Conservation (phyloP, 139 green algal species). For the Chlorella sp. region DNA sequence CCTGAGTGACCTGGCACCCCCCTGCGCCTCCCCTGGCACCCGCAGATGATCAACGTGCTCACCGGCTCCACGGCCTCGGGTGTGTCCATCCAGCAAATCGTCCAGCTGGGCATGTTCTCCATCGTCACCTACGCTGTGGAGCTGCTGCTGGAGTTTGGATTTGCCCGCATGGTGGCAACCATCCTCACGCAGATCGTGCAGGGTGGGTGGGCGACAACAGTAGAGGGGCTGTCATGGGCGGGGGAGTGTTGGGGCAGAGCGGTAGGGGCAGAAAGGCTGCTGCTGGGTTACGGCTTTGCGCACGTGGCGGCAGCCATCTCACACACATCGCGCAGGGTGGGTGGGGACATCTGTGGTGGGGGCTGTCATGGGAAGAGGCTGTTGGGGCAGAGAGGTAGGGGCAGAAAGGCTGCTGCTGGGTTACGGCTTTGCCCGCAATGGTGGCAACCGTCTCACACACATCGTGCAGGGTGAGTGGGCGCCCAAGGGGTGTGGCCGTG, state of each 20-base stretch:
- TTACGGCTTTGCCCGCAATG: neutral
- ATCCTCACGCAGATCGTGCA: slow-evolving; percentile 62
- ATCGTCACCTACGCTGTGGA: slow-evolving; percentile 74
- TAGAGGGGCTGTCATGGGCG: too few species aligned
- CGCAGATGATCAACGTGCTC: slow-evolving; percentile 40
- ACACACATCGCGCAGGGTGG: slow-evolving; percentile 46
- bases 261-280: neutral
- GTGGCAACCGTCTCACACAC: neutral
- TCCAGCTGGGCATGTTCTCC: slow-evolving; percentile 78
- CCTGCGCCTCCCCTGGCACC: neutral
- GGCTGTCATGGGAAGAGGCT: neutral
- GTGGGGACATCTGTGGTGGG: too few species aligned
- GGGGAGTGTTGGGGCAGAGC: neutral
- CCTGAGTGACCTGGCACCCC: neutral
- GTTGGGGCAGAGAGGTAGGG: neutral
- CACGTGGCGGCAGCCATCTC: neutral
- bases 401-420: neutral
- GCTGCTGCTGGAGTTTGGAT: slow-evolving; percentile 71
- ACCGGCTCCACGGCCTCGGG: slow-evolving; percentile 18
- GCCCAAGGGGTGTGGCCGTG: too few species aligned
- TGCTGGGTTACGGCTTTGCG: neutral
- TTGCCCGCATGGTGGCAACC: slow-evolving; percentile 55
- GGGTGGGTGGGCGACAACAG: slow-evolving; percentile 54
- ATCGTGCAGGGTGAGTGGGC: slow-evolving; percentile 52
- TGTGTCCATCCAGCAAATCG: slow-evolving; percentile 46